Evolutionary conservation across 768 basidiomycete genomes (phyloP).

Genomic region (Kwoniella shandongensis): DNA sequence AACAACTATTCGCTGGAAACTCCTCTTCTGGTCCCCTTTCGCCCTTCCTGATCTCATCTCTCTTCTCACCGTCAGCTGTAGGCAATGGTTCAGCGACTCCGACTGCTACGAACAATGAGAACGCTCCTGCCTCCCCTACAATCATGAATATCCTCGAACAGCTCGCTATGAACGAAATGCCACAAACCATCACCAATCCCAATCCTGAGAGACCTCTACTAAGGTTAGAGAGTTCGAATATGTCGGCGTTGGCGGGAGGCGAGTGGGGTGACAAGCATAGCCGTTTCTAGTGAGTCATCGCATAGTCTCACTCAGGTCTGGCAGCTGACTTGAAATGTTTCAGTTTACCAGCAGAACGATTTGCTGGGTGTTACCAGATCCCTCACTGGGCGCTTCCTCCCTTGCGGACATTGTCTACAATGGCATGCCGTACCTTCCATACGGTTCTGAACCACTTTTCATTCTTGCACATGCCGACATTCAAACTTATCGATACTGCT

Average conservation of each 20-base stretch:
- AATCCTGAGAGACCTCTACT: constrained; percentile 50
- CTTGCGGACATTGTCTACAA: constrained; percentile 45
- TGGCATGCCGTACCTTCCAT: constrained; percentile 53
- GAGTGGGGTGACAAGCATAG: constrained; percentile 35
- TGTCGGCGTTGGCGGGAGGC: constrained; percentile 25
- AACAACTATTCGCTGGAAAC: constrained; percentile 13
- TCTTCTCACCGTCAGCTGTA: constrained; percentile 40
- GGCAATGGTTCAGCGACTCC: constrained; percentile 10
- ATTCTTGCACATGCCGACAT: constrained; percentile 54
- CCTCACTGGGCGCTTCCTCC: constrained; percentile 54
- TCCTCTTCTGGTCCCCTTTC: constrained; percentile 29
- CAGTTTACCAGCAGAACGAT: constrained; percentile 48
- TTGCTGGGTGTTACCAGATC: constrained; percentile 52
- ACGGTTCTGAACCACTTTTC: constrained; percentile 54
- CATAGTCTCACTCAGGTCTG: too few species aligned
- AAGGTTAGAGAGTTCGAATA: constrained; percentile 29
- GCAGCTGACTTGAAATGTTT: not conserved
- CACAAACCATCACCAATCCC: constrained; percentile 36
- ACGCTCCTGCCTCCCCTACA: constrained; percentile 11
- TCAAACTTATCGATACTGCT: constrained; percentile 50
- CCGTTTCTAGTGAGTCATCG: constrained; percentile 48
- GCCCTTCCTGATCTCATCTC: constrained; percentile 32
- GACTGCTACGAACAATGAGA: constrained; percentile 6
- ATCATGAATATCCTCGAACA: constrained; percentile 33
- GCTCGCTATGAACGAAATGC: constrained; percentile 34